Evolutionary conservation across 73 alveolate species (phyloP).

Genomic region (Tetrahymena malaccensis): DNA sequence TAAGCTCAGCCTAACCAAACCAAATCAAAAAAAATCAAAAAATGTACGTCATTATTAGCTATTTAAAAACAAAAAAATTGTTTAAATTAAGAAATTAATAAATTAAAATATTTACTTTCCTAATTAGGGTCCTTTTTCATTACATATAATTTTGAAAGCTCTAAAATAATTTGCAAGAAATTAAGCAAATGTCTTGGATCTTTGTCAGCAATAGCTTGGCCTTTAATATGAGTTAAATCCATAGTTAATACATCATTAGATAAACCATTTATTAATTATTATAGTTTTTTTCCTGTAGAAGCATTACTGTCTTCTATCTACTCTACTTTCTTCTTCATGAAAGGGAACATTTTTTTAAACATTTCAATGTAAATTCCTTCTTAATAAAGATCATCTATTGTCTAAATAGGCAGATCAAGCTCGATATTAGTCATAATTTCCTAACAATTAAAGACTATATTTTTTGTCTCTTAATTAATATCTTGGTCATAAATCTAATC

Average conservation of each 20-base stretch:
- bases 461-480: not conserved
- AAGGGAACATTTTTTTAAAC: conserved; percentile 37
- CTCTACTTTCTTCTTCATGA: conserved; percentile 3
- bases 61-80: too few relatives aligned
- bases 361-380: conserved; percentile 21
- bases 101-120: not conserved
- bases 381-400: not conserved
- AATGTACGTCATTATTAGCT: not conserved
- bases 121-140: not conserved
- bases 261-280: conserved; percentile 22
- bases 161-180: conserved; percentile 26
- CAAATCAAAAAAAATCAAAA: too few relatives aligned
- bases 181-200: conserved; percentile 27
- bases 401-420: not conserved
- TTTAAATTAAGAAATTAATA: too few relatives aligned
- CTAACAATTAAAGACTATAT: not conserved
- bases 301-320: conserved; percentile 3
- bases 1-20: too few relatives aligned
- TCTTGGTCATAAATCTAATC: not conserved
- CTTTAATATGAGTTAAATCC: conserved; percentile 39
- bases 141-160: conserved; percentile 12
- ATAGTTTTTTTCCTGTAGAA: conserved; percentile 26
- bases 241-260: conserved; percentile 30
- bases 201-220: conserved; percentile 26
- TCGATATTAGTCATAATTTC: not conserved